These are phyloP conservation scores for Trichothecium sympodiale DNA, from an alignment of 2,329 filamentous ascomycete genomes.

Conservation along the genomic window DNA sequence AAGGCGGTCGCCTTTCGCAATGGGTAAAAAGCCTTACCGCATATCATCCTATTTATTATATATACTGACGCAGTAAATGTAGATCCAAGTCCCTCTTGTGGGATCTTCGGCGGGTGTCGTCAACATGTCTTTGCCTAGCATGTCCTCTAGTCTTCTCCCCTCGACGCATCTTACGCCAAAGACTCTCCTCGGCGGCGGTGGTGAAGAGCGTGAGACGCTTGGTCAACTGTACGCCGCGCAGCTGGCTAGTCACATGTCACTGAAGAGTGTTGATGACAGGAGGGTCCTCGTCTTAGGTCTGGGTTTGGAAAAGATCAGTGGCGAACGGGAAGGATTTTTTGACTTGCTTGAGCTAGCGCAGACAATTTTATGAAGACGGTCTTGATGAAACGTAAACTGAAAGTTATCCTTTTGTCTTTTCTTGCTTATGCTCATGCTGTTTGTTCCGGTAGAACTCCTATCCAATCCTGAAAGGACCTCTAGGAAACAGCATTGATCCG, in stretches of 20 bases:
- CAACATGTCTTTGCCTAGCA: constrained; percentile 44
- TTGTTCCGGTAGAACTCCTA: too few relatives aligned
- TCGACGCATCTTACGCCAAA: constrained; percentile 74
- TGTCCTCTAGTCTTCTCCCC: constrained; percentile 49
- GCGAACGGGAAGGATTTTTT: constrained; percentile 47
- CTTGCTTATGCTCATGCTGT: too few relatives aligned
- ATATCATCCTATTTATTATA: background rate
- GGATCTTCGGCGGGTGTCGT: constrained; percentile 52
- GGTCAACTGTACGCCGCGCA: constrained; percentile 86
- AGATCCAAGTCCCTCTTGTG: constrained; percentile 74
- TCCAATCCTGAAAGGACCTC: too few relatives aligned
- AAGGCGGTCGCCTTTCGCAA: constrained; percentile 76
- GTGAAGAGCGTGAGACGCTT: constrained; percentile 66
- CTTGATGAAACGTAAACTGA: too few relatives aligned
- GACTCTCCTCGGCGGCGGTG: constrained; percentile 75
- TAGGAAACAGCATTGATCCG: background rate
- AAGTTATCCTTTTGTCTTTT: too few relatives aligned
- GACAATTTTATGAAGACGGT: constrained; percentile 33
- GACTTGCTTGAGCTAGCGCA: constrained; percentile 53
- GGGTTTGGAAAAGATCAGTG: constrained; percentile 40
- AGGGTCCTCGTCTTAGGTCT: constrained; percentile 52
- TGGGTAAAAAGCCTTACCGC: constrained; percentile 54
- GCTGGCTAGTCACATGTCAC: constrained; percentile 68
- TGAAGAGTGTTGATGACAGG: constrained; percentile 54
- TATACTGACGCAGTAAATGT: background rate